Percentiles rank a stretch among this genome's conserved stretches.
Evolutionary conservation across 192 early-diverging fungal genomes (phyloP).

Genomic region (Rhizophagus sp.): DNA sequence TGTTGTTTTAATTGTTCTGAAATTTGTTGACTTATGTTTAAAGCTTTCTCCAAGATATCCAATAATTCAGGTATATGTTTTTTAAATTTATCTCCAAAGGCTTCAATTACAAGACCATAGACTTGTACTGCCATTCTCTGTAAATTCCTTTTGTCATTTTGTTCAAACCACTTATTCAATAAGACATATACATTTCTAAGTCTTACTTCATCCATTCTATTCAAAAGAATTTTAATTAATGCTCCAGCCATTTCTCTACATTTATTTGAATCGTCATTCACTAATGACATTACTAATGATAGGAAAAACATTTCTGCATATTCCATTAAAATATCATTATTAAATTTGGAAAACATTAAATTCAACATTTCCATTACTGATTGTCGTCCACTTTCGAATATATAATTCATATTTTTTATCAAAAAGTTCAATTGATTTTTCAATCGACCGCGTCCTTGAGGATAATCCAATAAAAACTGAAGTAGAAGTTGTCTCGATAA

Average conservation of each 20-base stretch:
- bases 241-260: slow-evolving; percentile 87
- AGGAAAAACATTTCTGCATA: slow-evolving; percentile 85
- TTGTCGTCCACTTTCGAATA: slow-evolving; percentile 87
- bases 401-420: slow-evolving; percentile 88
- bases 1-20: slow-evolving; percentile 47
- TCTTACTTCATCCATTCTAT: slow-evolving; percentile 59
- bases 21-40: slow-evolving; percentile 46
- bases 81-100: slow-evolving; percentile 64
- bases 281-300: slow-evolving; percentile 77
- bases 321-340: slow-evolving; percentile 71
- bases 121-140: slow-evolving; percentile 83
- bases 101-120: slow-evolving; percentile 81
- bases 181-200: slow-evolving; percentile 66
- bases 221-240: slow-evolving; percentile 69
- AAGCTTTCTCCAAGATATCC: slow-evolving; percentile 48
- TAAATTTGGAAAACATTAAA: slow-evolving; percentile 76
- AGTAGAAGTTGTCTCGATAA: slow-evolving; percentile 80
- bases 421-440: slow-evolving; percentile 86
- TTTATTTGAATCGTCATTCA: slow-evolving; percentile 91
- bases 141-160: slow-evolving; percentile 60
- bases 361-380: slow-evolving; percentile 90
- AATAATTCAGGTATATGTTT: slow-evolving; percentile 54
- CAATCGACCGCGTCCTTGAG: slow-evolving; percentile 80
- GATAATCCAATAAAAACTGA: slow-evolving; percentile 95
- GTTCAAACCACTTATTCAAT: slow-evolving; percentile 77